Conservation (phyloP, 108 stramenopile species). For the Schizochytrium sp. region DNA sequence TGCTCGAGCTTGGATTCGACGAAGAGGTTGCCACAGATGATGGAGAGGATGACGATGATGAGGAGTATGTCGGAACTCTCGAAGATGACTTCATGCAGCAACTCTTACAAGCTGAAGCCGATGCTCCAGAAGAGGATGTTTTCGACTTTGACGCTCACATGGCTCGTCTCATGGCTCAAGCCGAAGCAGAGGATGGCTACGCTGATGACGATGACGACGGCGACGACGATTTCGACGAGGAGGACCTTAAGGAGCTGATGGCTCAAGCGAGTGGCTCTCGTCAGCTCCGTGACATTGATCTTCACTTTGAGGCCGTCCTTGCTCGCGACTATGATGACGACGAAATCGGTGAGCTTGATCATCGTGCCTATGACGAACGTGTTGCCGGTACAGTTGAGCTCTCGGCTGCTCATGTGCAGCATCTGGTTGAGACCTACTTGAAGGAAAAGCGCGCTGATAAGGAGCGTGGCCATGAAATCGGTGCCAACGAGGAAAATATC, state of each 20-base stretch:
- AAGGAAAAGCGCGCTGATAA: background rate
- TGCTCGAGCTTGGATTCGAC: background rate
- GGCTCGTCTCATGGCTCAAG: constrained; percentile 61
- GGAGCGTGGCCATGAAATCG: constrained; percentile 3
- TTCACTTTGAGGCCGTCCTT: constrained; percentile 30
- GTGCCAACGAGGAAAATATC: background rate
- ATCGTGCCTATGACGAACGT: constrained; percentile 28
- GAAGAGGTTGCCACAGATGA: background rate
- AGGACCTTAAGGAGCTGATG: background rate
- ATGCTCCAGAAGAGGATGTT: constrained; percentile 33
- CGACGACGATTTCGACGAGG: constrained; percentile 41
- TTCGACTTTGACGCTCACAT: constrained; percentile 64
- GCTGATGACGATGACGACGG: constrained; percentile 26
- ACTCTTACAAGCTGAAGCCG: constrained; percentile 8
- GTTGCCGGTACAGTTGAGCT: background rate
- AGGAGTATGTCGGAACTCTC: constrained; percentile 47
- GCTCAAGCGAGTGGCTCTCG: background rate
- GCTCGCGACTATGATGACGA: constrained; percentile 62
- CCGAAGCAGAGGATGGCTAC: constrained; percentile 46
- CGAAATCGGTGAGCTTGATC: constrained; percentile 54
- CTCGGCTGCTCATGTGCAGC: background rate
- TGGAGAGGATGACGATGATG: background rate
- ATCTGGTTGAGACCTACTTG: constrained; percentile 12
- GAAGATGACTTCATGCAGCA: constrained; percentile 63
- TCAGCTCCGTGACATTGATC: constrained; percentile 17